A percentile compares a stretch with the other conserved stretches of the same genome.
These are phyloP conservation scores for Hydrangea macrophylla DNA, from an alignment of 148 eudicot genomes.

Conservation along the genomic window DNA sequence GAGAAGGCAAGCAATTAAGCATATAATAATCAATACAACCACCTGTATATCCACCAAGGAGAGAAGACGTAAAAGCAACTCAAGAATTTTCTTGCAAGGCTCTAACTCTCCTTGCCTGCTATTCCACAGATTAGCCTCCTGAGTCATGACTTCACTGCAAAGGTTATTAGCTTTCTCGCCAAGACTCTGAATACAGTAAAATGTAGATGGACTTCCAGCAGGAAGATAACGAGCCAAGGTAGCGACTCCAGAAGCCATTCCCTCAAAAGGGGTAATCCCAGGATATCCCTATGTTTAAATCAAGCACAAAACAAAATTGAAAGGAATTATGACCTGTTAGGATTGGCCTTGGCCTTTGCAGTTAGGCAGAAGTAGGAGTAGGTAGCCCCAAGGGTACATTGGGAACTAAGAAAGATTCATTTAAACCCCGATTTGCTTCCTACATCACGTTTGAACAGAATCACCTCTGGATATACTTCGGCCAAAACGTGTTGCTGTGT, in stretches of 20 bases:
- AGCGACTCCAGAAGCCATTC: conserved; percentile 73
- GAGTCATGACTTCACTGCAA: conserved; percentile 28
- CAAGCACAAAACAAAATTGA: too few species aligned
- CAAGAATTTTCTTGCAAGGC: conserved; percentile 56
- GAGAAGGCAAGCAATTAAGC: not conserved
- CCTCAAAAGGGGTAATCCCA: conserved; percentile 68
- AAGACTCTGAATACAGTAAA: conserved; percentile 58
- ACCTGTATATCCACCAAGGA: conserved; percentile 66
- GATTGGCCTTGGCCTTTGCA: not conserved
- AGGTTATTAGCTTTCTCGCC: conserved; percentile 47
- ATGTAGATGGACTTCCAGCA: conserved; percentile 71
- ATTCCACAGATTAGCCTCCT: conserved; percentile 38
- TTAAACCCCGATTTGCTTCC: too few species aligned
- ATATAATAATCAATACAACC: not conserved
- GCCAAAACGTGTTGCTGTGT: too few species aligned
- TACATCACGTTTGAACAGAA: too few species aligned
- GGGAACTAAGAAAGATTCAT: too few species aligned
- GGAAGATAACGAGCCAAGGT: conserved; percentile 73
- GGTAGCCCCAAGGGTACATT: too few species aligned
- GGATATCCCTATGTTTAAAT: conserved; percentile 49
- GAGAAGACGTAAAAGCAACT: conserved; percentile 52
- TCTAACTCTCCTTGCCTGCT: conserved; percentile 56
- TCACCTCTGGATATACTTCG: too few species aligned
- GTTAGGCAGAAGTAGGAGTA: too few species aligned
- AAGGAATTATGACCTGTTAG: not conserved